These are phyloP conservation scores for Cryptococcus sp. DNA, from an alignment of 1,284 basidiomycete species.

Conservation along the genomic window DNA sequence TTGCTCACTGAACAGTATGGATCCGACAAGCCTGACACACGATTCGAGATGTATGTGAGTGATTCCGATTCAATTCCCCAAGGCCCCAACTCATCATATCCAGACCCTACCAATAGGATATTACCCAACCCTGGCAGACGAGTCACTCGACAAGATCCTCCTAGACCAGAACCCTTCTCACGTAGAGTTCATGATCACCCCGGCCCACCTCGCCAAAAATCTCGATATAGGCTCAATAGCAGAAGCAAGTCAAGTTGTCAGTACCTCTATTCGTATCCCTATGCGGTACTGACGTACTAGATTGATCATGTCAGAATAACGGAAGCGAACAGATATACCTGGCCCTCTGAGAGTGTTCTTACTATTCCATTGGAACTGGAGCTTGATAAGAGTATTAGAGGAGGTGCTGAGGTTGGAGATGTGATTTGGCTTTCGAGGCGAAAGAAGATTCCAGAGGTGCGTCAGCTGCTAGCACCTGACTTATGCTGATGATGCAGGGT, in stretches of 20 bases:
- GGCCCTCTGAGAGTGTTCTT: constrained; percentile 38
- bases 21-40: constrained; percentile 90
- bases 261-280: neutral
- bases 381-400: constrained; percentile 30
- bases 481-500: constrained; percentile 53
- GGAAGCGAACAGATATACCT: constrained; percentile 33
- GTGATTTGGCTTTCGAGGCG: constrained; percentile 55
- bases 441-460: constrained; percentile 52
- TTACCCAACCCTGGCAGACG: constrained; percentile 44
- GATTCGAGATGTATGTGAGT: constrained; percentile 75
- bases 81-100: neutral
- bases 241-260: constrained; percentile 31
- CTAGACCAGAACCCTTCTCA: constrained; percentile 41
- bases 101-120: constrained; percentile 48
- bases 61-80: neutral
- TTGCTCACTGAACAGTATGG: constrained; percentile 61
- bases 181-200: constrained; percentile 47
- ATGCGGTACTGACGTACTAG: constrained; percentile 9
- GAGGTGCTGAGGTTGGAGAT: constrained; percentile 49
- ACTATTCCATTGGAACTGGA: constrained; percentile 35
- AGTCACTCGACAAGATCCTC: constrained; percentile 41
- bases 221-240: constrained; percentile 33
- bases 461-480: constrained; percentile 11
- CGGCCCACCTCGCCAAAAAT: constrained; percentile 28
- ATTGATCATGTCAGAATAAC: constrained; percentile 44